Evolutionary conservation across 768 basidiomycete species (phyloP).

Genomic region (Albatrellus ellisii): DNA sequence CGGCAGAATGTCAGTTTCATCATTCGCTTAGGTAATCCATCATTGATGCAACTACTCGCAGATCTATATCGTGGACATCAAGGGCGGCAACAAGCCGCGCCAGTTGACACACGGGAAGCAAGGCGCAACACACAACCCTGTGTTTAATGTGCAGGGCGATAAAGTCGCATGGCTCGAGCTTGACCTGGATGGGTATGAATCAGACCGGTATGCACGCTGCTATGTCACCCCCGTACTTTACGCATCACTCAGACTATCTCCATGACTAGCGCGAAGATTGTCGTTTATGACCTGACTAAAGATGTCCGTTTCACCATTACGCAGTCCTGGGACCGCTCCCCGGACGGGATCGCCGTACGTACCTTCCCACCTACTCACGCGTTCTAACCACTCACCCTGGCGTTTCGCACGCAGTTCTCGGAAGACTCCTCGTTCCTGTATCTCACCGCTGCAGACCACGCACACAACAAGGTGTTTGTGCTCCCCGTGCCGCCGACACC

Average conservation of each 20-base stretch:
- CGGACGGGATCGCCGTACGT: conserved; percentile 44
- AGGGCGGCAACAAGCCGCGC: conserved; percentile 32
- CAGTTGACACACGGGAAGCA: conserved; percentile 78
- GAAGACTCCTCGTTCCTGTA: conserved; percentile 56
- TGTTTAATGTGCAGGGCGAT: conserved; percentile 50
- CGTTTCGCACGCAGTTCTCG: conserved; percentile 58
- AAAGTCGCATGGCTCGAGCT: conserved; percentile 85
- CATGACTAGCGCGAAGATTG: conserved; percentile 47
- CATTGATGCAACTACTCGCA: conserved; percentile 16
- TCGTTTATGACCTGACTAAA: conserved; percentile 62
- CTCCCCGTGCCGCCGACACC: conserved; percentile 57
- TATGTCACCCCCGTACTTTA: not conserved
- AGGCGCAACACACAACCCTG: conserved; percentile 69
- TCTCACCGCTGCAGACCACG: conserved; percentile 66
- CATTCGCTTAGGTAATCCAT: not conserved
- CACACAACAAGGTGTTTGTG: conserved; percentile 60
- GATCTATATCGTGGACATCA: conserved; percentile 60
- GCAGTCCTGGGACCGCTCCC: conserved; percentile 78
- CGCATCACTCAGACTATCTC: not conserved
- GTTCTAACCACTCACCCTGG: not conserved
- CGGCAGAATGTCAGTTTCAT: conserved; percentile 55
- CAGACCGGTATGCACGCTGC: conserved; percentile 46
- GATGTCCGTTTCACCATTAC: conserved; percentile 63
- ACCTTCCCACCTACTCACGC: not conserved
- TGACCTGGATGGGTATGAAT: conserved; percentile 79